Base-by-base conservation (phyloP, 192 early-diverging fungal genomes). In the Podila horticola region DNA sequence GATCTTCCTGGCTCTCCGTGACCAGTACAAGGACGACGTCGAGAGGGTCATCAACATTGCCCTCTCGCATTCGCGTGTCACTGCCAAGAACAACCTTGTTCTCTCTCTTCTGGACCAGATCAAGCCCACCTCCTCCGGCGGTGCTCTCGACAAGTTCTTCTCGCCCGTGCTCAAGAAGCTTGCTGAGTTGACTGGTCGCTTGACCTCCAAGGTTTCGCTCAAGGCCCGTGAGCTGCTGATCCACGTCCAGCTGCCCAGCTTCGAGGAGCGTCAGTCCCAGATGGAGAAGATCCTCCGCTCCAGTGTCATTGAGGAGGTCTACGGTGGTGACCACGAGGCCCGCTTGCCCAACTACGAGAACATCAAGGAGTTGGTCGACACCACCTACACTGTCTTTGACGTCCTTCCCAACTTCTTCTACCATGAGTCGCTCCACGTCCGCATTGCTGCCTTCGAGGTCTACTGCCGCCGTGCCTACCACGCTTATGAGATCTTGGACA, bases 401-500 rank as follows among this genome's bases (percentile, higher is more conserved):
- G 95, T 98, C 24, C 82, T 99, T 64, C 95, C 95, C 70, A 86
- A 87, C 66, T 97, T 99, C 87, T 95, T 99, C 83, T 96, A 95
- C 84, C 93, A 99, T 75, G 82, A 87, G 36, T 92, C 96, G 65
- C 83, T 85, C 26, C 90, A 91, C 64, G 88, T 97, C 61, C 84
- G 92, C 9, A 83, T 95, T 72, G 93, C 95, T 1, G 97, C 98
- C 26, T 89, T 98, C 36, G 97, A 98, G 90, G 96, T 97, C 17
- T 99, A 99, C 79, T 94, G 95, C 64, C 91, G 97, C 65, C 97
- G 97, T 71, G 96, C 98, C 7, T 97, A 98, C 92, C 96, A 98
- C 77, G 96, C 96, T 48, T 99, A 99, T 88, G 91, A 95, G 74
- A 92, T 99, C 58, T 90, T 94, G 45, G 93, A 92, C 64, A 91